Base-by-base conservation (phyloP, 768 basidiomycete species). In the Podaxis carcinomalis region DNA sequence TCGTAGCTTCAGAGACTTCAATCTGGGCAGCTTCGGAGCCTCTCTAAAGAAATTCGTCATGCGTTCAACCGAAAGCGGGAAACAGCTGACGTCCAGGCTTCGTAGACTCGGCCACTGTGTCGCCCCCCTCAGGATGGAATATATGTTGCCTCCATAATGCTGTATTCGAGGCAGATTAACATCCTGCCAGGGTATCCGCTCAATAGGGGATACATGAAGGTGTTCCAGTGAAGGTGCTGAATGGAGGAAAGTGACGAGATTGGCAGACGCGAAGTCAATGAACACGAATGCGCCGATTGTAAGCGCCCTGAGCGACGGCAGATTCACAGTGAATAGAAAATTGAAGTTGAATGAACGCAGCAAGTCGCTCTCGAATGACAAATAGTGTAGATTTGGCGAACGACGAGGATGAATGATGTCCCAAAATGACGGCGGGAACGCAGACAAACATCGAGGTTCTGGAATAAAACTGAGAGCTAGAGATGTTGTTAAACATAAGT, bases 321-420 rank as follows among this genome's bases (percentile, higher is more conserved):
- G 35, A 19, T 25, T 37, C 9, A 57, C 25, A 23, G 35, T 37
- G 21, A 57, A 57, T 4, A 57, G 46, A 4, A 27, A 21, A 16
- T 57, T 50, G 47, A 57, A 57, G 36, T 39, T 25, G 21, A 57
- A 57, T n/a, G 56, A 57, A 23, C 56, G 47, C 9, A 57, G 23
- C 32, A 23, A 13, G n/a, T 57, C 56, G 13, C 46, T 39, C 28
- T 57, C 56, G 14, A 57, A 50, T 7, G 28, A 36, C 13, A 57
- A n/a, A 11, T 37, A n/a, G 13, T 32, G 35, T 35, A 57, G 56
- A 27, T 37, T 57, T 35, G 56, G 56, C 19, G 56, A 57, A 36
- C 56, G 35, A 49, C 28, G 28, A 3, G 56, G 56, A 46, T 57
- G 44, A 5, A 57, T 39, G 5, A 57, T 57, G 10, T 50, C 47